These are phyloP conservation scores for Hysterium pulicare DNA, from an alignment of 2,329 filamentous ascomycete species.

Conservation along the genomic window DNA sequence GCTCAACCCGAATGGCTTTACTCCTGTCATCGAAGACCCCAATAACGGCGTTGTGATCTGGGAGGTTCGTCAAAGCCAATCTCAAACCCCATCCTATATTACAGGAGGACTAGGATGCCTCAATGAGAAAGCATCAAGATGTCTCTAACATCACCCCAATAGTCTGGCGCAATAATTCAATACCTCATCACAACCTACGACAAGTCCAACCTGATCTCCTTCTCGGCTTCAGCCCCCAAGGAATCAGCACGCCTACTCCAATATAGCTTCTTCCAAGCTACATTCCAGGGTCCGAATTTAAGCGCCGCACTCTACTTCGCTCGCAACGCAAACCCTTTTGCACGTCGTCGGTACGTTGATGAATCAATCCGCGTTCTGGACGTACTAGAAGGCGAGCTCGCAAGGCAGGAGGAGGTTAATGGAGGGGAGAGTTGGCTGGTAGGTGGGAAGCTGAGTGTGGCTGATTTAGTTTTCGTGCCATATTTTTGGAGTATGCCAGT, in stretches of 20 bases:
- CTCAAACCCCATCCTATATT: no score
- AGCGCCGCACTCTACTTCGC: slow-evolving; percentile 47
- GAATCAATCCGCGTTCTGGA: no score
- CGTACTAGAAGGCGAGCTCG: no score
- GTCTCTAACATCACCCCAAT: no score
- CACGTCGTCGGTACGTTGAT: slow-evolving; percentile 44
- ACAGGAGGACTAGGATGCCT: no score
- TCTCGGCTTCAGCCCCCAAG: slow-evolving; percentile 17
- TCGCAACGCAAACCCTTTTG: slow-evolving; percentile 44
- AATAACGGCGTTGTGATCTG: slow-evolving; percentile 42
- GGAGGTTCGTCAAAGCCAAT: no score
- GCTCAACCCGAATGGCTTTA: slow-evolving; percentile 41
- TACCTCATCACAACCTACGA: slow-evolving; percentile 40
- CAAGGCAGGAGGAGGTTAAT: no score
- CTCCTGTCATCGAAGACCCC: slow-evolving; percentile 44
- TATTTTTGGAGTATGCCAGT: slow-evolving; percentile 28
- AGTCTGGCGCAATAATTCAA: slow-evolving; percentile 39
- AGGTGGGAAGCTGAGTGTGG: slow-evolving; percentile 42
- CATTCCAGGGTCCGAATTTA: slow-evolving; percentile 35
- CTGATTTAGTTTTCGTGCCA: slow-evolving; percentile 40
- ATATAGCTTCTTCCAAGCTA: slow-evolving; percentile 35
- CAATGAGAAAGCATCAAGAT: no score
- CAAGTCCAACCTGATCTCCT: slow-evolving; percentile 22
- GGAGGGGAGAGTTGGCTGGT: slow-evolving; percentile 37
- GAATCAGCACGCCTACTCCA: slow-evolving; percentile 20